Evolutionary conservation across 805 yeast species (phyloP).

Genomic region (Komagataella ulmi): DNA sequence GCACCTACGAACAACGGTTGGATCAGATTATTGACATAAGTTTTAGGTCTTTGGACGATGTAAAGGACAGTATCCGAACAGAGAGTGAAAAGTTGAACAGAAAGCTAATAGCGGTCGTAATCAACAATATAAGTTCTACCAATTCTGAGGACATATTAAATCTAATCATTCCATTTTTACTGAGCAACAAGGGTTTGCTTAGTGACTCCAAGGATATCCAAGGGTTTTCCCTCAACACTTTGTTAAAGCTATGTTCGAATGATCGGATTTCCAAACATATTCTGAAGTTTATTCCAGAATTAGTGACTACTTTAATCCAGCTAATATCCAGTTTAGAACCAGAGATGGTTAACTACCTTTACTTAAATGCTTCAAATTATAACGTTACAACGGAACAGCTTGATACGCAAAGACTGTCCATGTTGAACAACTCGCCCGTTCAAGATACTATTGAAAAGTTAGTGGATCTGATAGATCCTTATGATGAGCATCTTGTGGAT

Average conservation of each 20-base stretch:
- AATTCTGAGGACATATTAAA: conserved; percentile 34
- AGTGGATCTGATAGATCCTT: conserved; percentile 38
- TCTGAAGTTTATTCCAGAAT: conserved; percentile 52
- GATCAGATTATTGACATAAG: conserved; percentile 80
- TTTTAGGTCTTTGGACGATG: conserved; percentile 85
- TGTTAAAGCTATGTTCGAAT: conserved; percentile 44
- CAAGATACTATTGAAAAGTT: conserved; percentile 75
- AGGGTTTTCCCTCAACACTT: conserved; percentile 58
- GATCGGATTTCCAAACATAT: conserved; percentile 31
- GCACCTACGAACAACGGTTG: conserved; percentile 33
- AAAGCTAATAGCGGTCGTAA: conserved; percentile 48
- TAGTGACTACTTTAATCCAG: conserved; percentile 55
- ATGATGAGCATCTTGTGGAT: conserved; percentile 26
- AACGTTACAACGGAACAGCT: conserved; percentile 58
- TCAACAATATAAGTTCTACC: conserved; percentile 15
- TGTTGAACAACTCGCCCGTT: conserved; percentile 73
- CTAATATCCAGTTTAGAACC: conserved; percentile 87
- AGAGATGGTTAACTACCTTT: conserved; percentile 72
- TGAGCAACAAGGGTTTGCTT: conserved; percentile 67
- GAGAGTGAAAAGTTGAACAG: conserved; percentile 66
- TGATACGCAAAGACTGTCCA: conserved; percentile 63
- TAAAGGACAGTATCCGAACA: conserved; percentile 81
- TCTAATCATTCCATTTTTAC: conserved; percentile 61
- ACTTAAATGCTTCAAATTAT: conserved; percentile 81
- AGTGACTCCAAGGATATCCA: conserved; percentile 82